Base-by-base conservation (phyloP, 2,329 filamentous ascomycete species). In the Amauroascus niger region DNA sequence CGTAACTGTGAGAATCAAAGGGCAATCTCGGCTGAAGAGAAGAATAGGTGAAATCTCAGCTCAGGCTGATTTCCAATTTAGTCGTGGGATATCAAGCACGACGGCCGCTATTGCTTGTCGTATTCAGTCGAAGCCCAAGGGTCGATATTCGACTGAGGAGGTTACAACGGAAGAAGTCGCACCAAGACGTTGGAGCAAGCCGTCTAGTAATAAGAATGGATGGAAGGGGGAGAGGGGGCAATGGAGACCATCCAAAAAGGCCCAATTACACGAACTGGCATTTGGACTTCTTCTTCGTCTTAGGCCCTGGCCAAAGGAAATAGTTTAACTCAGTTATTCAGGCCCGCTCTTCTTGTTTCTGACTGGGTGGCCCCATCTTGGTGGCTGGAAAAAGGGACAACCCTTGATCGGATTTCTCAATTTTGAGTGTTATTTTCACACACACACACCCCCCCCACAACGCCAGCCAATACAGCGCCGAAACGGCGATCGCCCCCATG, bases 261-360 rank as follows among this genome's bases (percentile, higher is more conserved):
- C 24, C 45, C 45, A 48, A 37, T 37, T 24, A 30, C n/a, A 14
- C 26, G 44, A 28, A 24, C 20, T 26, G 28, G 44, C 26, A 22
- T n/a, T 13, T 40, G 7, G n/a, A 6, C 37, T n/a, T 18, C 37
- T 40, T 5, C 5, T 3, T 6, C 14, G 37, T 5, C 4, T 37
- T 37, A 13, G 37, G n/a, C 37, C 33, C 33, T 37, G 1, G 44
- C 16, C 28, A 13, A 32, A 37, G 20, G 32, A 30, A 35, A 20
- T 33, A 32, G 30, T n/a, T 24, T 18, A 35, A 48, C 18, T 37
- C 45, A 47, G 37, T 48, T 48, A 48, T 48, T 48, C 45, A 48
- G 32, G 11, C 6, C 13, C 11, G 30, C 8, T 5, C 11, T 16
- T 6, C 13, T 37, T 24, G 45, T 48, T 48, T 35, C 45, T 37